These are phyloP conservation scores for Zoysia matrella DNA, from an alignment of 202 grass and related monocot species.

Conservation along the genomic window DNA sequence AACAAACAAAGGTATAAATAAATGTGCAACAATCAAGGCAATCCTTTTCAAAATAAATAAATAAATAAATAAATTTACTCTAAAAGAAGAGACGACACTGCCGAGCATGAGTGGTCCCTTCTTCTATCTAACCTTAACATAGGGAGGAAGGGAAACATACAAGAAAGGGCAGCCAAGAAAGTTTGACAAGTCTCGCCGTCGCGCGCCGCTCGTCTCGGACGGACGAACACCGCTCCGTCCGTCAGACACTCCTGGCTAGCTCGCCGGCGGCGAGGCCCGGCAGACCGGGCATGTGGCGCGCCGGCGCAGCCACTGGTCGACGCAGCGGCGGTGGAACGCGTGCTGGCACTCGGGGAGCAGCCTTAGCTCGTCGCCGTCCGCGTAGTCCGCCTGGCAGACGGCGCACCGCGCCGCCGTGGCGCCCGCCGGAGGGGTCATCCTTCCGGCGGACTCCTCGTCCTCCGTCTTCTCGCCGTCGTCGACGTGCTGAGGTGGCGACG, in stretches of 20 bases:
- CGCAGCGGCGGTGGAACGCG: conserved; percentile 70
- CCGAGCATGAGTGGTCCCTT: background rate
- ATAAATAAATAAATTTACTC: too few species aligned
- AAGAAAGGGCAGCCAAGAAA: background rate
- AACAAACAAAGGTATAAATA: background rate
- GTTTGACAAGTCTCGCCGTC: too few species aligned
- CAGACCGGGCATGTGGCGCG: conserved; percentile 79
- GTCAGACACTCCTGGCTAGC: background rate
- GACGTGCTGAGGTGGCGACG: background rate
- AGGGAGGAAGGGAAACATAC: too few species aligned
- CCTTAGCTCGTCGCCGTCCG: conserved; percentile 62
- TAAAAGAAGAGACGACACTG: background rate
- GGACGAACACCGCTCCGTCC: background rate
- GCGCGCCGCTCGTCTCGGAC: background rate
- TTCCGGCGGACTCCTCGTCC: background rate
- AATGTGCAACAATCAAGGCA: too few species aligned
- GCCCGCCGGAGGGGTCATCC: background rate
- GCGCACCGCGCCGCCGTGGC: conserved; percentile 44
- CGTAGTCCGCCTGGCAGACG: conserved; percentile 71
- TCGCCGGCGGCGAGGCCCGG: background rate
- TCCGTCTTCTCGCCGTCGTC: background rate
- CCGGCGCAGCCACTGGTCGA: conserved; percentile 75
- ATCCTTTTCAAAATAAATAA: too few species aligned
- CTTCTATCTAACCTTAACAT: background rate
- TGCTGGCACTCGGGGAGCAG: conserved; percentile 66